These are phyloP conservation scores for Eimeria maxima DNA, from an alignment of 169 alveolate species.

Conservation along the genomic window DNA sequence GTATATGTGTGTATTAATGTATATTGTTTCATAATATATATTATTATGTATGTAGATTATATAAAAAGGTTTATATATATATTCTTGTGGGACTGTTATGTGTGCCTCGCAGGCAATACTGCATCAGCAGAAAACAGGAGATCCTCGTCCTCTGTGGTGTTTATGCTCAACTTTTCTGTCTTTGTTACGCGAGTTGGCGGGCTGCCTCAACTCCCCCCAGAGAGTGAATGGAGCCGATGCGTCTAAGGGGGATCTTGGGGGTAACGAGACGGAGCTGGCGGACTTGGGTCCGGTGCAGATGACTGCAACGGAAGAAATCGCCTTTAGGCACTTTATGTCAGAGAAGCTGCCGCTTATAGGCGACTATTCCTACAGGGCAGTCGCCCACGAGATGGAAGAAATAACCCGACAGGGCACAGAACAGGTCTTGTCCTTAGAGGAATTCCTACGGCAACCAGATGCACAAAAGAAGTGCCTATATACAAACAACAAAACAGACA, in stretches of 20 bases:
- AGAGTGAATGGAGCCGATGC: neutral
- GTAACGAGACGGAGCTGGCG: neutral
- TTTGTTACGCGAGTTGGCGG: conserved; percentile 42
- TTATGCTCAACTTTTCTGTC: conserved; percentile 21
- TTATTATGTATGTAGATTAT: no score
- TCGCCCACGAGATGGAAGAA: neutral
- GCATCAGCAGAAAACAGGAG: conserved; percentile 20
- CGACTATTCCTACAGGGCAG: conserved; percentile 25
- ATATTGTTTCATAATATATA: no score
- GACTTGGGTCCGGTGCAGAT: conserved; percentile 22
- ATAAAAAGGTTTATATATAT: no score
- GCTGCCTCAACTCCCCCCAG: conserved; percentile 10
- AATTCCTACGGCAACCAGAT: neutral
- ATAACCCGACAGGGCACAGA: neutral
- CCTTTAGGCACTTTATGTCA: neutral
- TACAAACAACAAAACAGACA: conserved; percentile 31
- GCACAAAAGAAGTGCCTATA: conserved; percentile 1
- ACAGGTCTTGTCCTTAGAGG: neutral
- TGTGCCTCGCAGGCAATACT: neutral
- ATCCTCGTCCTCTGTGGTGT: conserved; percentile 53
- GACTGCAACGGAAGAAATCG: neutral
- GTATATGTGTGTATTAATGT: no score
- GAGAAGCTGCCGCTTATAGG: conserved; percentile 17
- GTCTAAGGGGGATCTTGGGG: neutral
- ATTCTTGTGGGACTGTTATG: no score